A percentile compares a stretch with the other conserved stretches of the same genome.
Evolutionary conservation across 768 basidiomycete genomes (phyloP).

Genomic region (Xerocomellus chrysenteron): DNA sequence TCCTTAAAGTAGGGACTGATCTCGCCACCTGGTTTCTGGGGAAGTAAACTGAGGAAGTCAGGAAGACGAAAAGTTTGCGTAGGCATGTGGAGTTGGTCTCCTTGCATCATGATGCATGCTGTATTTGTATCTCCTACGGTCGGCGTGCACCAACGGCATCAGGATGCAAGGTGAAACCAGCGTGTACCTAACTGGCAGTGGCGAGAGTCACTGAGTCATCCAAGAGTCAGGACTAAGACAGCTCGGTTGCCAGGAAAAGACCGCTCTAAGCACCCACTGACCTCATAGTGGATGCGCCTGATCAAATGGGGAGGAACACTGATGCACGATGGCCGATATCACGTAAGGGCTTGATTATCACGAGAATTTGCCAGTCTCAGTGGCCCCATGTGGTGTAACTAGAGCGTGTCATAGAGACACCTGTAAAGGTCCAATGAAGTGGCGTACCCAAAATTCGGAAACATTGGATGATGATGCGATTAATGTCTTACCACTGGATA

Average conservation of each 20-base stretch:
- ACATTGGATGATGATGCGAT: background rate
- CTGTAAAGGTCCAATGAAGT: background rate
- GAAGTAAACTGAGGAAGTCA: constrained; percentile 22
- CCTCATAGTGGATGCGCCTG: background rate
- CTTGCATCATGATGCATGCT: background rate
- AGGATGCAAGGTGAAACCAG: constrained; percentile 19
- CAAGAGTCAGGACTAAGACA: background rate
- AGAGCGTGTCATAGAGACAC: background rate
- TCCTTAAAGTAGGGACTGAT: constrained; percentile 29
- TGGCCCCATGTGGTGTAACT: background rate
- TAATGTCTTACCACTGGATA: background rate
- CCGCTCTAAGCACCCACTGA: background rate
- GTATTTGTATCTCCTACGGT: constrained; percentile 16
- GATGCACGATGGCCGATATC: background rate
- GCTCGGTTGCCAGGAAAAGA: background rate
- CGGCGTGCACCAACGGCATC: background rate
- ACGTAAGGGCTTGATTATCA: background rate
- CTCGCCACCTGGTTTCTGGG: constrained; percentile 27
- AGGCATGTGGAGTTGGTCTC: constrained; percentile 12
- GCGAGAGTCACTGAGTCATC: constrained; percentile 1
- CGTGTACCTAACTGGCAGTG: background rate
- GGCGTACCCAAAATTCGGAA: background rate
- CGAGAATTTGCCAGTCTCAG: background rate
- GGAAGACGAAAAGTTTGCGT: constrained; percentile 24
- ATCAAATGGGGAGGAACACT: background rate